Conservation (phyloP, 495 filamentous ascomycete genomes). For the Podospora bellae-mahoneyi region DNA sequence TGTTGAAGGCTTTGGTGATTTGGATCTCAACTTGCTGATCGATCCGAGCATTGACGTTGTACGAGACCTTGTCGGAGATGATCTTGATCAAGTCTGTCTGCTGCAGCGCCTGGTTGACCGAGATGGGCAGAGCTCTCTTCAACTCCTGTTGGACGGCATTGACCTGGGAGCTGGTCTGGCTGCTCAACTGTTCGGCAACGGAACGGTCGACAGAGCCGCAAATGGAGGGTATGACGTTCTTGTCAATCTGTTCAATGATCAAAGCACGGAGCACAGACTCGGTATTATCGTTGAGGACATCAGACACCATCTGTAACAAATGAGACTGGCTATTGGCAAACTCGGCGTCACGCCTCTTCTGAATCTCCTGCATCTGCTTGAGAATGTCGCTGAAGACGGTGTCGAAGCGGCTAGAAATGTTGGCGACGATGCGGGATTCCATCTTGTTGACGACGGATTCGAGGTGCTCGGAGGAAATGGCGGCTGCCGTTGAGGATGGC, state of each 20-base stretch:
- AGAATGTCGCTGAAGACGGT: conserved; percentile 43
- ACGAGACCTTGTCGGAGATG: conserved; percentile 67
- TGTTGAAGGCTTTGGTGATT: conserved; percentile 58
- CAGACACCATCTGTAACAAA: conserved; percentile 79
- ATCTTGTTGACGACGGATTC: conserved; percentile 45
- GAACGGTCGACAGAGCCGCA: conserved; percentile 43
- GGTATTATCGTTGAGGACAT: conserved; percentile 84
- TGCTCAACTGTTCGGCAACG: conserved; percentile 43
- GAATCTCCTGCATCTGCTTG: conserved; percentile 36
- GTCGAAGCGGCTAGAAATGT: conserved; percentile 43
- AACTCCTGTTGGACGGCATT: conserved; percentile 61
- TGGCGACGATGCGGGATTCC: conserved; percentile 43
- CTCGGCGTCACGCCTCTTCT: conserved; percentile 30
- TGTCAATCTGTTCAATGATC: conserved; percentile 63
- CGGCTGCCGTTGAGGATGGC: not conserved
- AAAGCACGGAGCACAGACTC: conserved; percentile 73
- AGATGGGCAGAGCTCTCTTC: conserved; percentile 44
- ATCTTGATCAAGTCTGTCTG: conserved; percentile 64
- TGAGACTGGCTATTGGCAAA: conserved; percentile 41
- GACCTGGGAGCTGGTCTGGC: conserved; percentile 47
- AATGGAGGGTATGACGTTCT: conserved; percentile 57
- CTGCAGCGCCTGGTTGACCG: conserved; percentile 56
- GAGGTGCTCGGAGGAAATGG: conserved; percentile 37
- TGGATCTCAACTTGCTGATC: conserved; percentile 71
- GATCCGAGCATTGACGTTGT: conserved; percentile 61